phyloP scores from a whole-genome alignment of 1,139 yeast species.

The Hansenula lynferdii region DNA sequence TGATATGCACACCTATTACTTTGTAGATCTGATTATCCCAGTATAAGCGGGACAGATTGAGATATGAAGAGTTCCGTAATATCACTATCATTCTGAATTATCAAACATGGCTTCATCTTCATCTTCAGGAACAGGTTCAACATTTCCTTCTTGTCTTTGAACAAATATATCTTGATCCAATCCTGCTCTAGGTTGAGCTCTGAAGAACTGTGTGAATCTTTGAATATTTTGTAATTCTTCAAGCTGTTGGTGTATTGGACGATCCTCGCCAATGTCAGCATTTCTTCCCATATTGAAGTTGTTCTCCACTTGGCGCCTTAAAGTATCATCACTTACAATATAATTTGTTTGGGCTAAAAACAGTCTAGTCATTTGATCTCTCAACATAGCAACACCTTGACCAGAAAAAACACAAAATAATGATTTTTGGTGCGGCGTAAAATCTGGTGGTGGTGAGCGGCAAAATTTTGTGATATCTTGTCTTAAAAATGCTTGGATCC shows the following conservation, averaged over 20 bases:
- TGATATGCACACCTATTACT: no score
- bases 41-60: no score
- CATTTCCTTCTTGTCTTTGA: neutral
- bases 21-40: no score
- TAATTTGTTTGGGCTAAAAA: slow-evolving; percentile 12
- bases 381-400: slow-evolving; percentile 70
- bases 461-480: slow-evolving; percentile 84
- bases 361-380: slow-evolving; percentile 51
- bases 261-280: neutral
- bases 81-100: neutral
- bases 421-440: slow-evolving; percentile 79
- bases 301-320: neutral
- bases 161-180: neutral
- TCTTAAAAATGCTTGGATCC: slow-evolving; percentile 82
- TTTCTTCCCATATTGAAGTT: neutral
- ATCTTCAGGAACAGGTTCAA: neutral
- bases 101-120: slow-evolving; percentile 1
- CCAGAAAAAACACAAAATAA: slow-evolving; percentile 95
- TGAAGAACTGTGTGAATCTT: neutral
- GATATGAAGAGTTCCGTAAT: no score
- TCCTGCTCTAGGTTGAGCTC: neutral
- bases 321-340: neutral
- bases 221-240: neutral
- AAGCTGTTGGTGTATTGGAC: neutral
- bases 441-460: slow-evolving; percentile 93